Evolutionary conservation across 2,329 filamentous ascomycete species (phyloP).

Genomic region (Spiromastix sp.): DNA sequence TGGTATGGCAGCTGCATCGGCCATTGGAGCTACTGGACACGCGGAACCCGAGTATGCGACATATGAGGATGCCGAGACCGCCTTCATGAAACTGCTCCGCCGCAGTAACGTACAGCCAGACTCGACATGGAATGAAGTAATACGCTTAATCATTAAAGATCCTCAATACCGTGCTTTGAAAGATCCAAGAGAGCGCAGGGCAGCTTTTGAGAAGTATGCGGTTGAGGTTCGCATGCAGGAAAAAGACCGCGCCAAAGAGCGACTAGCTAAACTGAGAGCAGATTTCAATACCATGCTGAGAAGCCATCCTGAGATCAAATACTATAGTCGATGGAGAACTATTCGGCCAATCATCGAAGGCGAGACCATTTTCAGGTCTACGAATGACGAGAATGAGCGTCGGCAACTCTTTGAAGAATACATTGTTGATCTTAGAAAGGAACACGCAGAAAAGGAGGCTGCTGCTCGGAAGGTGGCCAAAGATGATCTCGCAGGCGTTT

Average conservation of each 20-base stretch:
- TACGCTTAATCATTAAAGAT: slow-evolving; percentile 78
- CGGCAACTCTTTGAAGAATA: slow-evolving; percentile 92
- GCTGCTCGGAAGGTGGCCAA: slow-evolving; percentile 67
- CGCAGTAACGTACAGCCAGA: slow-evolving; percentile 79
- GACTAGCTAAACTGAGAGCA: slow-evolving; percentile 77
- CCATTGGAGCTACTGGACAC: slow-evolving; percentile 29
- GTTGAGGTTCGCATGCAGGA: slow-evolving; percentile 83
- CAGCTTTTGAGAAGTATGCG: slow-evolving; percentile 91
- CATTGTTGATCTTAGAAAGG: slow-evolving; percentile 70
- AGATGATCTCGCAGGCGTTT: slow-evolving; percentile 67
- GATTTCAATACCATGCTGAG: slow-evolving; percentile 96
- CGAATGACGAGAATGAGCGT: slow-evolving; percentile 76
- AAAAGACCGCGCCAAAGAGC: slow-evolving; percentile 88
- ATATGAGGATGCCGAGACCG: slow-evolving; percentile 80
- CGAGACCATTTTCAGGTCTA: slow-evolving; percentile 90
- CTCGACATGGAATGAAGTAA: slow-evolving; percentile 85
- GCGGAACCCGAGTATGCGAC: slow-evolving; percentile 68
- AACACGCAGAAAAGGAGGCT: slow-evolving; percentile 65
- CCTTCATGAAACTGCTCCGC: slow-evolving; percentile 82
- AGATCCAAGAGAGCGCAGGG: slow-evolving; percentile 80
- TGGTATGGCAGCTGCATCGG: slow-evolving; percentile 26
- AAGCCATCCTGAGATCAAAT: slow-evolving; percentile 91
- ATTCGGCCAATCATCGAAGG: slow-evolving; percentile 87
- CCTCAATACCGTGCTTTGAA: slow-evolving; percentile 88
- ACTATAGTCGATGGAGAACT: slow-evolving; percentile 96